phyloP scores from a whole-genome alignment of 2,329 filamentous ascomycete genomes.

The Aplosporella prunicola region DNA sequence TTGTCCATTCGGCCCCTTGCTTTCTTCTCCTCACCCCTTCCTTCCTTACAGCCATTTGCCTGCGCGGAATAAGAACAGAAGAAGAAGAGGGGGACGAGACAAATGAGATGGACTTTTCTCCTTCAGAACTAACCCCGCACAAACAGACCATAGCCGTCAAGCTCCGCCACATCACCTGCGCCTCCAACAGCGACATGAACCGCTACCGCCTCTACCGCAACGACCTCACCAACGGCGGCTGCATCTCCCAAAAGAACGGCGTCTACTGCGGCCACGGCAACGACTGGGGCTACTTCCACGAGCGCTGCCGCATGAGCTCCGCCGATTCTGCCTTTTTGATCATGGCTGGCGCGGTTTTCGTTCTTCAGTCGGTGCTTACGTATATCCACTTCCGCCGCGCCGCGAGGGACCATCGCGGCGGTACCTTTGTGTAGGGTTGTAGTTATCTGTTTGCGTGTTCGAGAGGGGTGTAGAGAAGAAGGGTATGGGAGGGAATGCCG shows the following conservation, averaged over 20 bases:
- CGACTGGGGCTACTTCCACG: background rate
- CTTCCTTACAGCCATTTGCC: background rate
- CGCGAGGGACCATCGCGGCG: too few species aligned
- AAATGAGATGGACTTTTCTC: too few species aligned
- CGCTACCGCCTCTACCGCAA: slow-evolving; percentile 5
- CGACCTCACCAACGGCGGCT: slow-evolving; percentile 16
- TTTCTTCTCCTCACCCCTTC: background rate
- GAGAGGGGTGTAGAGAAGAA: too few species aligned
- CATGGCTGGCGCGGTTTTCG: slow-evolving; percentile 13
- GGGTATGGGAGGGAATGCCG: too few species aligned
- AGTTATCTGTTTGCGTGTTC: too few species aligned
- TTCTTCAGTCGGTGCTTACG: too few species aligned
- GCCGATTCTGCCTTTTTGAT: slow-evolving; percentile 19
- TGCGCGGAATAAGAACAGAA: background rate
- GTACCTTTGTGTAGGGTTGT: too few species aligned
- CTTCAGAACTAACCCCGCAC: background rate
- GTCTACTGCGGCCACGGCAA: background rate
- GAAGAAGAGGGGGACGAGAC: background rate
- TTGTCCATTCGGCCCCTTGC: too few species aligned
- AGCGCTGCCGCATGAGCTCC: slow-evolving; percentile 15
- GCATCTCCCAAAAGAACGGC: slow-evolving; percentile 4
- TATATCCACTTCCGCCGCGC: too few species aligned
- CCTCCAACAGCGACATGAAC: slow-evolving; percentile 4
- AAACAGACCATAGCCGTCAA: slow-evolving; percentile 15
- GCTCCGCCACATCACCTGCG: slow-evolving; percentile 14